Evolutionary conservation across 345 rosid species (phyloP).

Genomic region (rapeseed (Brassica napus)): Da-Ae NC_063445.1:4445501-4446000

Average conservation of each 20-base stretch:
- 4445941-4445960: constrained; percentile 88
- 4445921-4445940: constrained; percentile 86
- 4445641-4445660: constrained; percentile 57
- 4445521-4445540: background rate
- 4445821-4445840: constrained; percentile 74
- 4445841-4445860: constrained; percentile 79
- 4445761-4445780: constrained; percentile 71
- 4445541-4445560: background rate
- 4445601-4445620: constrained; percentile 92
- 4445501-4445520: background rate
- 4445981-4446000: constrained; percentile 82
- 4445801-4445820: constrained; percentile 97
- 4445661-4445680: constrained; percentile 71
- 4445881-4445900: constrained; percentile 68
- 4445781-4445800: constrained; percentile 91
- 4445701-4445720: constrained; percentile 73
- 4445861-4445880: constrained; percentile 49
- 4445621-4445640: constrained; percentile 73
- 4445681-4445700: constrained; percentile 85
- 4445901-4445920: constrained; percentile 79
- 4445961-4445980: constrained; percentile 86
- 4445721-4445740: constrained; percentile 84
- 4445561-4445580: background rate
- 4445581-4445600: constrained; percentile 52
- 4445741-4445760: constrained; percentile 81